These are phyloP conservation scores for Diaporthe citri DNA, from an alignment of 2,329 filamentous ascomycete genomes.

Conservation along the genomic window DNA sequence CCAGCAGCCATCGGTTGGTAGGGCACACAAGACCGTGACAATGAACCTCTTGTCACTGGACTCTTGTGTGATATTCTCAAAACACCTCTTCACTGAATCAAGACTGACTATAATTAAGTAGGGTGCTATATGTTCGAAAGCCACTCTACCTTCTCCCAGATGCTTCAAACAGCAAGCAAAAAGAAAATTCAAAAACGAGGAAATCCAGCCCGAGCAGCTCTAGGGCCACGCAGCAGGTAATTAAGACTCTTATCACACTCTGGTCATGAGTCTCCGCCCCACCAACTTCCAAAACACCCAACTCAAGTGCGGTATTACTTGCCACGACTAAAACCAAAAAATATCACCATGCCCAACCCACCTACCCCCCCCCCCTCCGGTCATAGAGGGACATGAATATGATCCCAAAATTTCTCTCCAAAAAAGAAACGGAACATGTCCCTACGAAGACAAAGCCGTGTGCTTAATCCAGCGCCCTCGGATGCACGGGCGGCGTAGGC, in stretches of 20 bases:
- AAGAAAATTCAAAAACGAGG: not conserved
- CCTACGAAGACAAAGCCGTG: not conserved
- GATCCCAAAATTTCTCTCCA: not conserved
- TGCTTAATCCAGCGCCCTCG: not conserved
- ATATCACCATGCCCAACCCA: no score
- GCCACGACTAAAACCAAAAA: not conserved
- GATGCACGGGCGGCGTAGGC: no score
- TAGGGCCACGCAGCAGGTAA: not conserved
- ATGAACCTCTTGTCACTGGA: not conserved
- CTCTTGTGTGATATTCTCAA: not conserved
- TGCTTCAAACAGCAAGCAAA: not conserved
- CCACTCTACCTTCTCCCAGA: not conserved
- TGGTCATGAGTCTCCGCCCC: not conserved
- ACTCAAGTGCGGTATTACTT: rapidly evolving
- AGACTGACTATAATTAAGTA: not conserved
- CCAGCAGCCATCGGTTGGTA: not conserved
- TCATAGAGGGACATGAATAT: no score
- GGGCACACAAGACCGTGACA: not conserved
- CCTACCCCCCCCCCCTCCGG: no score
- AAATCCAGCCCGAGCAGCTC: no score
- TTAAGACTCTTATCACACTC: not conserved
- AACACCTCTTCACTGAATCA: not conserved
- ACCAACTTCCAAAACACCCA: not conserved
- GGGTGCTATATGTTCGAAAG: not conserved
- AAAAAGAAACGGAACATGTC: not conserved